phyloP scores from a whole-genome alignment of 2,329 filamentous ascomycete genomes.

The Hypoxylon sp. region DNA sequence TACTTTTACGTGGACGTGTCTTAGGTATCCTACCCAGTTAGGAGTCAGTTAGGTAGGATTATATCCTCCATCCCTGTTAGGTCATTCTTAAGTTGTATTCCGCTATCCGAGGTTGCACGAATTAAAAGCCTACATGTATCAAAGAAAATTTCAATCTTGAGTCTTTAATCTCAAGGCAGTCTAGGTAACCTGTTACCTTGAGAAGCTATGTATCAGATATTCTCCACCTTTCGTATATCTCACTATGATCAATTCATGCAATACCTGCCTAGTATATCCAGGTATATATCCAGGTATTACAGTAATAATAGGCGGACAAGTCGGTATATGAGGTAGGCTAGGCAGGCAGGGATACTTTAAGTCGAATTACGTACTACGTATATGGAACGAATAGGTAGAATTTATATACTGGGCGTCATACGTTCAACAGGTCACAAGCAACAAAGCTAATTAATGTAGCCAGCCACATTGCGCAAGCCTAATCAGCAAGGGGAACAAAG shows the following conservation, averaged over 20 bases:
- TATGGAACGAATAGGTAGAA: conserved; percentile 1
- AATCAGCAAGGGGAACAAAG: conserved; percentile 9
- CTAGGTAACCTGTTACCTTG: conserved; percentile 19
- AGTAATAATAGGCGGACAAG: too few species aligned
- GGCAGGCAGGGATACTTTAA: conserved; percentile 9
- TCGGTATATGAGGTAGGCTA: conserved; percentile 1
- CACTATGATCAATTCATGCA: conserved; percentile 3
- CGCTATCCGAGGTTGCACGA: conserved; percentile 38
- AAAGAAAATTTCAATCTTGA: conserved; percentile 7
- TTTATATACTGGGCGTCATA: conserved; percentile 36
- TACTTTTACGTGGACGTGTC: conserved; percentile 21
- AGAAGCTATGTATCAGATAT: conserved; percentile 3
- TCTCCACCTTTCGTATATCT: conserved; percentile 10
- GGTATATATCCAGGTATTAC: background rate
- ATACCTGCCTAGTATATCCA: conserved; percentile 1
- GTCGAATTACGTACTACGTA: background rate
- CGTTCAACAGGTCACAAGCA: conserved; percentile 14
- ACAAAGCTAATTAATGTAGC: conserved; percentile 18
- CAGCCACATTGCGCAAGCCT: conserved; percentile 18
- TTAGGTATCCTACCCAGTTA: conserved; percentile 30
- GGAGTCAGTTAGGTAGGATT: conserved; percentile 19
- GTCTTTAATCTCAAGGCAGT: conserved; percentile 10
- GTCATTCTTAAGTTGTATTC: conserved; percentile 28
- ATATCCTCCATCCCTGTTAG: conserved; percentile 26
- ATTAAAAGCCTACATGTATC: conserved; percentile 17